Evolutionary conservation across 768 basidiomycete genomes (phyloP), one percentile per base, ranked within the genome.

Genomic region (Russula dissimulans): DNA sequence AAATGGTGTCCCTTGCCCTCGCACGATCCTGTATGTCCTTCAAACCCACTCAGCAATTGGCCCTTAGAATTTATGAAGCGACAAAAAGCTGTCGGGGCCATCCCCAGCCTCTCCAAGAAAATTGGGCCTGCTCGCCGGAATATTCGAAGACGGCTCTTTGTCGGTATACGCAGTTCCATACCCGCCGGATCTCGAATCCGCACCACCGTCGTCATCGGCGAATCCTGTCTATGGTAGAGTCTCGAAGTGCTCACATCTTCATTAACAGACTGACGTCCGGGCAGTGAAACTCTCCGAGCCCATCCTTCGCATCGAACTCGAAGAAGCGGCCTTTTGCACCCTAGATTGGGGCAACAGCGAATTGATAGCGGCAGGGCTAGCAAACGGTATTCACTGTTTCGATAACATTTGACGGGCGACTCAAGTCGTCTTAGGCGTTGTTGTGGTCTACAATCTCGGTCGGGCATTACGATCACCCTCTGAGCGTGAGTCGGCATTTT

Each of bases 1-100:
- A 92, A 87, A 72, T 98, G 95, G 95, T 95, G 95, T 71, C 95
- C 95, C 3, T 70, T 93, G 32, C 93, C 94, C 0, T 83, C 87
- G 17, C 82, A 91, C 65, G 91, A 91, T 58, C 49, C 70, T 14
- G 77, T 79, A 50, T 59, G 77, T 73, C 60, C 58, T 47, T 17
- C 1, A 45, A 32, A 47, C 18, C 36, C 22, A 26, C 15, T 42
- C 29, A 39, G 17, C 39, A 36, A 32, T 18, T 18, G 45, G 36
- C 57, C 53, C 22, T 9, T 32, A 18, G 38, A 14, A 26, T 48
- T 60, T 10, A 53, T 5, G 31, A 31, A 22, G 15, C 18, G 2
- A 18, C 39, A 14, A 10, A 55, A 44, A 59, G 57, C 18, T 58
- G n/a, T 51, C 57, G 15, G 64, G 50, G 7, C 15, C 22, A 5